Conservation (phyloP, 1,139 yeast genomes). For the Geotrichum macrosporum region DNA sequence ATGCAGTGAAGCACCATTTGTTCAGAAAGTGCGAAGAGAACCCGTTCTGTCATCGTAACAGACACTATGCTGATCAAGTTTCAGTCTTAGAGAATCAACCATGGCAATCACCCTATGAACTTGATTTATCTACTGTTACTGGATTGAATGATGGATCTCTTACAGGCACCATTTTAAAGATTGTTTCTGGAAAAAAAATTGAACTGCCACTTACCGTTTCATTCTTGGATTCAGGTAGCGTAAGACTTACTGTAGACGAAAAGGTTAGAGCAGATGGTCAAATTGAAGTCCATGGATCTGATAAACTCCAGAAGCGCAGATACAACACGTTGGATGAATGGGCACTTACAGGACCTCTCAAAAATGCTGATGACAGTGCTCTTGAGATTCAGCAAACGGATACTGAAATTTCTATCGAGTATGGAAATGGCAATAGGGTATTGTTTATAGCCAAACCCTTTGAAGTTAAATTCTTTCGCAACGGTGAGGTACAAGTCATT, state of each 20-base stretch:
- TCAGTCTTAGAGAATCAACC: constrained; percentile 23
- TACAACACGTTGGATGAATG: constrained; percentile 59
- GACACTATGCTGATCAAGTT: constrained; percentile 59
- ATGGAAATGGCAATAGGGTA: constrained; percentile 44
- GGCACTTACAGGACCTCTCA: constrained; percentile 46
- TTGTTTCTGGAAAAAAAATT: constrained; percentile 23
- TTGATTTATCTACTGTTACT: constrained; percentile 45
- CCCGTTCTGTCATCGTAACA: constrained; percentile 81
- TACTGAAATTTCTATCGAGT: constrained; percentile 29
- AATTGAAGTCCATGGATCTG: constrained; percentile 30
- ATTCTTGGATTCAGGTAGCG: constrained; percentile 50
- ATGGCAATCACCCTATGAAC: constrained; percentile 50
- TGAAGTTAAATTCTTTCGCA: constrained; percentile 46
- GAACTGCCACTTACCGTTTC: constrained; percentile 55
- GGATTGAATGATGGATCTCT: constrained; percentile 27
- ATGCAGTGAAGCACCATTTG: constrained; percentile 61
- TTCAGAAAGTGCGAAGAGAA: constrained; percentile 78
- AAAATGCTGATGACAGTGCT: constrained; percentile 13
- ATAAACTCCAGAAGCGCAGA: constrained; percentile 40
- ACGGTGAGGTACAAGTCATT: constrained; percentile 47
- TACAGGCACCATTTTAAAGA: constrained; percentile 45
- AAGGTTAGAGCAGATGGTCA: constrained; percentile 40
- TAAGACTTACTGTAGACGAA: constrained; percentile 66
- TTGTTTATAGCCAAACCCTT: constrained; percentile 50
- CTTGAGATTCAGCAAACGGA: constrained; percentile 21